Evolutionary conservation across 345 rosid species (phyloP).

Genomic region (Acer campestre): DNA sequence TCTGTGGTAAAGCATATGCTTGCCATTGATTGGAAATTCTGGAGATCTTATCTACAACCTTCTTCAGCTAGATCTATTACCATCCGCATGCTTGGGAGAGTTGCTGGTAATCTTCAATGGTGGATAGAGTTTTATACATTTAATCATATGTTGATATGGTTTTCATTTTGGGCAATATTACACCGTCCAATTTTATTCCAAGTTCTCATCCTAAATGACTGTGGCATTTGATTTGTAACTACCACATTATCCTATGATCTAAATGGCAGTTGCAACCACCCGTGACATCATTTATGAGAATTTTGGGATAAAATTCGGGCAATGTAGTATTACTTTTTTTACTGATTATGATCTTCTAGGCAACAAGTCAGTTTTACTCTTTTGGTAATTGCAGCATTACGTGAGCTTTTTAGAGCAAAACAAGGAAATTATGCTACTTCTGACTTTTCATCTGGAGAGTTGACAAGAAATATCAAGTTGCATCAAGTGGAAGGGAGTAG

Average conservation of each 20-base stretch:
- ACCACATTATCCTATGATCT: neutral
- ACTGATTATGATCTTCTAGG: neutral
- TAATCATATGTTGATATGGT: constrained; percentile 9
- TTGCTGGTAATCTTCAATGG: constrained; percentile 63
- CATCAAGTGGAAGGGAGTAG: constrained; percentile 39
- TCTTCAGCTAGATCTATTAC: constrained; percentile 79
- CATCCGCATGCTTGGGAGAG: constrained; percentile 83
- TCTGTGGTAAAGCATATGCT: constrained; percentile 97
- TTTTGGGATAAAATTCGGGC: neutral
- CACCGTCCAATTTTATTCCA: neutral
- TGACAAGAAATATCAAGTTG: constrained; percentile 45
- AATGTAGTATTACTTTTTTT: neutral
- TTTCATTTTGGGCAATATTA: neutral
- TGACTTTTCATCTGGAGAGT: constrained; percentile 71
- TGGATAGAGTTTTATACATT: constrained; percentile 10
- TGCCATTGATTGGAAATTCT: constrained; percentile 92
- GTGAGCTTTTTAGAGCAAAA: constrained; percentile 80
- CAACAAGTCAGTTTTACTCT: neutral
- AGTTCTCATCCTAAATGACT: neutral
- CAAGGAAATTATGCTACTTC: constrained; percentile 56
- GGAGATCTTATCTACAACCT: constrained; percentile 78
- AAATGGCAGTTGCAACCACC: neutral
- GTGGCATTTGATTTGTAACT: neutral
- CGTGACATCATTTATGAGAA: neutral
- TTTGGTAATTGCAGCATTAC: constrained; percentile 57